phyloP scores from a whole-genome alignment of 768 basidiomycete genomes.

The Jaapia argillacea region DNA sequence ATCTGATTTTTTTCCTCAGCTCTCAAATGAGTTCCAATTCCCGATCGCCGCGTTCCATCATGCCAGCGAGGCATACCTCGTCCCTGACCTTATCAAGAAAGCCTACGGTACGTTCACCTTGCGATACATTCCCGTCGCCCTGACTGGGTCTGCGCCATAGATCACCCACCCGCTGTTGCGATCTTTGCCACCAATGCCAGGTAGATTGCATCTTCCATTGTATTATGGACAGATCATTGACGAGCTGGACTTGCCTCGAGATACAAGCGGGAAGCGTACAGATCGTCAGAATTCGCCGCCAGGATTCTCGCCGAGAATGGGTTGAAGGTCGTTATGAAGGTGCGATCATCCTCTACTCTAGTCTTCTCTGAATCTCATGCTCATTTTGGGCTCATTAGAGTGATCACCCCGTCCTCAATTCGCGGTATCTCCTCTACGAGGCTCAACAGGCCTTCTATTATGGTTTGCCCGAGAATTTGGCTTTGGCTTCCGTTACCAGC shows the following conservation, averaged over 20 bases:
- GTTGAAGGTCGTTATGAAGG: conserved; percentile 43
- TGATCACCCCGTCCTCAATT: conserved; percentile 49
- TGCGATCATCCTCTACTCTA: conserved; percentile 10
- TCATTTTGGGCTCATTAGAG: too few relatives aligned
- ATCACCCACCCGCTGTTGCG: conserved; percentile 50
- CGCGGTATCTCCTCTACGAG: conserved; percentile 59
- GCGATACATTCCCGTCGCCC: background rate
- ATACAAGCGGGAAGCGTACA: conserved; percentile 49
- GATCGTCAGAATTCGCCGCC: conserved; percentile 48
- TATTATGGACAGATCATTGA: background rate
- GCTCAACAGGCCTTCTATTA: conserved; percentile 63
- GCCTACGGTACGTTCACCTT: conserved; percentile 48
- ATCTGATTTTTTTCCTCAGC: conserved; percentile 20
- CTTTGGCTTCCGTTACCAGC: conserved; percentile 54
- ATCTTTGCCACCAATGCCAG: conserved; percentile 59
- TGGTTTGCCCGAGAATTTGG: conserved; percentile 42
- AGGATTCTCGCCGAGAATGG: conserved; percentile 41
- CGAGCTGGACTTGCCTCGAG: conserved; percentile 11
- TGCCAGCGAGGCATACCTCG: conserved; percentile 72
- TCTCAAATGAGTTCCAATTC: conserved; percentile 78
- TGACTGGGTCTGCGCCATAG: conserved; percentile 6
- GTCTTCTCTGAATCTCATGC: background rate
- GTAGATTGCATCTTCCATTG: conserved; percentile 20
- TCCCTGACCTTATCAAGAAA: conserved; percentile 65
- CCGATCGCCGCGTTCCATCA: conserved; percentile 70